Evolutionary conservation across 2,329 filamentous ascomycete genomes (phyloP).

Genomic region (Talaromyces islandicus): DNA sequence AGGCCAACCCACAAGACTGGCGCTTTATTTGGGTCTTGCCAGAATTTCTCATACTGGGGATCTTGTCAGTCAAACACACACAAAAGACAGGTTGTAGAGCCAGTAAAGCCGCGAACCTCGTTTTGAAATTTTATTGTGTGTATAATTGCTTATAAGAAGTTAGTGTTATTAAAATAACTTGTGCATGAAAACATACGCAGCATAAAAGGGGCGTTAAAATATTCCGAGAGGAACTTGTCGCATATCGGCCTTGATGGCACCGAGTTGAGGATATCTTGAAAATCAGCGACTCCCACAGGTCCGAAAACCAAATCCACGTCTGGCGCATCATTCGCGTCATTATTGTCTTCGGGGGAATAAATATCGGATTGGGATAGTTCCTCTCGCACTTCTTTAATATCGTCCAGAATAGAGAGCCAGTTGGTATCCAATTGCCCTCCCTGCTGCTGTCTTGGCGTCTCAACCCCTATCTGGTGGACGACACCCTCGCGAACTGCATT

Average conservation of each 20-base stretch:
- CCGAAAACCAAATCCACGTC: slow-evolving; percentile 10
- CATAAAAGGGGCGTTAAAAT: slow-evolving; percentile 6
- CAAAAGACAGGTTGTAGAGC: not conserved
- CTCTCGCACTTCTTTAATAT: slow-evolving; percentile 12
- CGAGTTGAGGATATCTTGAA: slow-evolving; percentile 8
- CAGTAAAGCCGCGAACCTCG: slow-evolving; percentile 4
- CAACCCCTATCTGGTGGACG: not conserved
- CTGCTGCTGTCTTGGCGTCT: not conserved
- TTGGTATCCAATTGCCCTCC: not conserved
- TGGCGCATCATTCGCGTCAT: not conserved
- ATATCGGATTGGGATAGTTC: slow-evolving; percentile 9
- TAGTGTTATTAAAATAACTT: not conserved
- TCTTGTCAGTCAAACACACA: not conserved
- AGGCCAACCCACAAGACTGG: slow-evolving; percentile 15
- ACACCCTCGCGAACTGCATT: not conserved
- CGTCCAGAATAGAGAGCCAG: slow-evolving; percentile 11
- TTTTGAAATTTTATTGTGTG: slow-evolving; percentile 11
- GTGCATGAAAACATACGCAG: slow-evolving; percentile 2
- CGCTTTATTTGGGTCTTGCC: slow-evolving; percentile 11
- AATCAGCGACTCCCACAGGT: not conserved
- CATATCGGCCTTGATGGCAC: slow-evolving; percentile 8
- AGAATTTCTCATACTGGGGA: slow-evolving; percentile 15
- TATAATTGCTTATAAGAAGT: slow-evolving; percentile 6
- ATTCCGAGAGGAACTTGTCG: slow-evolving; percentile 8
- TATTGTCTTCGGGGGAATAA: not conserved